These are phyloP conservation scores for Stephanodiscus minutulus DNA, from an alignment of 108 stramenopile species.

Conservation along the genomic window DNA sequence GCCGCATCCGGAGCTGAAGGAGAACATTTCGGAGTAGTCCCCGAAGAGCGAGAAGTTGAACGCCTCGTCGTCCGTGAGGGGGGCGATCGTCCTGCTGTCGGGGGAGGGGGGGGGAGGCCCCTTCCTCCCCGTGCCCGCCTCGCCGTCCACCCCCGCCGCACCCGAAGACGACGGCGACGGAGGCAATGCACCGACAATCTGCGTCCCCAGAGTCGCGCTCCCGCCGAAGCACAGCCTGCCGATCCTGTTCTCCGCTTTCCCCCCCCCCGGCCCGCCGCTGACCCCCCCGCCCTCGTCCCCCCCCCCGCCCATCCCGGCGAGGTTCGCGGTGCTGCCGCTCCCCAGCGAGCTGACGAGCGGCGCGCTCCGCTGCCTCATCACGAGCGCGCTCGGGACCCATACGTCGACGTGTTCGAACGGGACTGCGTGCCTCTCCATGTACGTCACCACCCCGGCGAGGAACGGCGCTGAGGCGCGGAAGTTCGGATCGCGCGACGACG, in stretches of 20 bases:
- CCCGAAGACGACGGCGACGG: slow-evolving; percentile 17
- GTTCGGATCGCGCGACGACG: slow-evolving; percentile 21
- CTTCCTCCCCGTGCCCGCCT: slow-evolving; percentile 8
- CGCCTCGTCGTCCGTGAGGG: slow-evolving; percentile 55
- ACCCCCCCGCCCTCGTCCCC: slow-evolving; percentile 6
- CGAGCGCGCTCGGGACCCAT: slow-evolving; percentile 80
- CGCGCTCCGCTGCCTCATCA: slow-evolving; percentile 4
- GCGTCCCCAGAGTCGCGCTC: slow-evolving; percentile 62
- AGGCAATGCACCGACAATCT: slow-evolving; percentile 42
- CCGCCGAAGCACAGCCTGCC: slow-evolving; percentile 80
- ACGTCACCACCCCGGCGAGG: slow-evolving; percentile 62
- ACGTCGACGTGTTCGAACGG: slow-evolving; percentile 89
- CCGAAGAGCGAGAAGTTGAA: slow-evolving; percentile 81
- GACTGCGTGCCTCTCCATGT: slow-evolving; percentile 66
- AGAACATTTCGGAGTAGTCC: slow-evolving; percentile 88
- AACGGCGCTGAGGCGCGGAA: slow-evolving; percentile 69
- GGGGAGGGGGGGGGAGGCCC: slow-evolving; percentile 6
- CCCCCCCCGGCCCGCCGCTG: background rate
- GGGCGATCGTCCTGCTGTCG: slow-evolving; percentile 3
- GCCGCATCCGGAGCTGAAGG: slow-evolving; percentile 83
- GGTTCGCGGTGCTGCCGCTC: slow-evolving; percentile 7
- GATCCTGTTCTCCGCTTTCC: too few relatives aligned
- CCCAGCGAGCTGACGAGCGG: slow-evolving; percentile 7
- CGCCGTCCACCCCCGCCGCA: background rate
- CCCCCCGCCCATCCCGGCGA: slow-evolving; percentile 1